A percentile compares a stretch with the other conserved stretches of the same genome.
Evolutionary conservation across 2,329 filamentous ascomycete genomes (phyloP).

Genomic region (Penicillium crustosum): DNA sequence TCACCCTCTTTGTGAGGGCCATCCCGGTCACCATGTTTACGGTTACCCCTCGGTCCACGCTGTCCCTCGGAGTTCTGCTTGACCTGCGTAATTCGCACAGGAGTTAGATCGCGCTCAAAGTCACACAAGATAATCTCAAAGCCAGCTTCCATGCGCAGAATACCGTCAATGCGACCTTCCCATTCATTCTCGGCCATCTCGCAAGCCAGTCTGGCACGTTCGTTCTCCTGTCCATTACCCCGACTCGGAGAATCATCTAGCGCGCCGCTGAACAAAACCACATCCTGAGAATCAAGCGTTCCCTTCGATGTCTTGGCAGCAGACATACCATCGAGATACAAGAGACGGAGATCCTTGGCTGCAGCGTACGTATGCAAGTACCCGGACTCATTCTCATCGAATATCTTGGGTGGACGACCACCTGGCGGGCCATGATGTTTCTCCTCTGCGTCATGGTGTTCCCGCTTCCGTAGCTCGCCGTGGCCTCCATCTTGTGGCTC

Average conservation of each 20-base stretch:
- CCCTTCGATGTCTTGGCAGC: slow-evolving; percentile 66
- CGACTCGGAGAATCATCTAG: not conserved
- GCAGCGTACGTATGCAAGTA: slow-evolving; percentile 64
- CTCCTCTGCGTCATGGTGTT: no score
- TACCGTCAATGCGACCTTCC: slow-evolving; percentile 57
- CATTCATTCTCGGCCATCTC: slow-evolving; percentile 52
- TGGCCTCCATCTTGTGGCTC: no score
- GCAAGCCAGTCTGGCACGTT: slow-evolving; percentile 59
- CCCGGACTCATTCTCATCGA: no score
- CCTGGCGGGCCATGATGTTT: no score
- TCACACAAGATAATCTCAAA: slow-evolving; percentile 71
- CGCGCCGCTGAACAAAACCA: slow-evolving; percentile 53
- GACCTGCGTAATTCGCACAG: slow-evolving; percentile 35
- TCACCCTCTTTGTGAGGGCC: not conserved
- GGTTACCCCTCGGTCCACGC: not conserved
- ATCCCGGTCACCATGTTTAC: not conserved
- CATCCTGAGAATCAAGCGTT: slow-evolving; percentile 67
- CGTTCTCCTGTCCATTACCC: slow-evolving; percentile 42
- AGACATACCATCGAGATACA: slow-evolving; percentile 70
- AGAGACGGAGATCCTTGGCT: slow-evolving; percentile 56
- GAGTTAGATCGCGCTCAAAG: slow-evolving; percentile 50
- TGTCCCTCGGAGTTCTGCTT: slow-evolving; percentile 7
- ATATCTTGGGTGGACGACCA: no score
- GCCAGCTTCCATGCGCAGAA: slow-evolving; percentile 67
- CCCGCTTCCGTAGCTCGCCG: no score